A percentile compares a stretch with the other conserved stretches of the same genome.
Conservation (phyloP, 331 rosid genomes). For the Acacia concinna region DNA sequence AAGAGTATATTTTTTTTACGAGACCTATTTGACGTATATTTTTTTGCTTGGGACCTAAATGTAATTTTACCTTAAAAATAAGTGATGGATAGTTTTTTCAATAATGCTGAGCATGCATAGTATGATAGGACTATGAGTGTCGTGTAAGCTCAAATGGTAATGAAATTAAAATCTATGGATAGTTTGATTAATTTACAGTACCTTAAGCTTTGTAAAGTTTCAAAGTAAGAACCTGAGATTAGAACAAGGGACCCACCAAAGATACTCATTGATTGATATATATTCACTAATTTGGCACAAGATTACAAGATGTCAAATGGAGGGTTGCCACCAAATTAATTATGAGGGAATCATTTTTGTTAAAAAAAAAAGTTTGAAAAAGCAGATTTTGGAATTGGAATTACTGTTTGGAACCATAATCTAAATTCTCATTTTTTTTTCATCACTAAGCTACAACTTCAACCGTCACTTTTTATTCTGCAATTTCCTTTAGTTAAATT, state of each 20-base stretch:
- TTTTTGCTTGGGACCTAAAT: too few species aligned
- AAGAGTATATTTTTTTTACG: too few species aligned
- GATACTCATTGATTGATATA: not conserved
- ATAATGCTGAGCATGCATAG: not conserved
- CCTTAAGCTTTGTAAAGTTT: slow-evolving; percentile 31
- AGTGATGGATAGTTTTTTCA: not conserved
- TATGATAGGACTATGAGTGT: not conserved
- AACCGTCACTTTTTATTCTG: slow-evolving; percentile 9
- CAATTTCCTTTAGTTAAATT: not conserved
- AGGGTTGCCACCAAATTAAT: slow-evolving; percentile 30
- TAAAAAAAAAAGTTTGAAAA: not conserved
- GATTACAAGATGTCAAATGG: slow-evolving; percentile 30
- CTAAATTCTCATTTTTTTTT: not conserved
- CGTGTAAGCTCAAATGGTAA: not conserved
- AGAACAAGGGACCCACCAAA: slow-evolving; percentile 34
- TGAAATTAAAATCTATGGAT: not conserved
- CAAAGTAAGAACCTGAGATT: slow-evolving; percentile 15
- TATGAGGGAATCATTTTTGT: slow-evolving; percentile 26
- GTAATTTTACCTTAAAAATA: too few species aligned
- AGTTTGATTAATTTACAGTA: not conserved
- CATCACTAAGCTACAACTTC: not conserved
- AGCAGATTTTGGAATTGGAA: not conserved
- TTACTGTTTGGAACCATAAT: slow-evolving; percentile 34
- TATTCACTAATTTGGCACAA: slow-evolving; percentile 24
- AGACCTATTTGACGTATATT: too few species aligned